Percentiles rank a stretch among this genome's conserved stretches.
Conservation (phyloP, 345 rosid species). For the Barbarea vulgaris region DNA sequence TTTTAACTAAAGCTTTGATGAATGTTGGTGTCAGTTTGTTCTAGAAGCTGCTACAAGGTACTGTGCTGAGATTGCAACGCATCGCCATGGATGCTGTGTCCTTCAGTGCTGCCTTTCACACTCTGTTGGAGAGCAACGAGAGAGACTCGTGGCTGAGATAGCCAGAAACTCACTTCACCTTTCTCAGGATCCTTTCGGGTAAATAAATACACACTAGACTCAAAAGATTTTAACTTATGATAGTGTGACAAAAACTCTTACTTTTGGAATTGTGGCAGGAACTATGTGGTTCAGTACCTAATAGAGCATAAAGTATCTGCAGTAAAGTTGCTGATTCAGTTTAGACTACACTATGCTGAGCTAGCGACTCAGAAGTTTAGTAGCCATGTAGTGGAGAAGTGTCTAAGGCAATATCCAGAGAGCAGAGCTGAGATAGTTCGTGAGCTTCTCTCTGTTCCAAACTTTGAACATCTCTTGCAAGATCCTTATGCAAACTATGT, state of each 20-base stretch:
- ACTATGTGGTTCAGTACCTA: slow-evolving; percentile 74
- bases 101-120: slow-evolving; percentile 65
- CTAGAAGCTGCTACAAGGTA: slow-evolving; percentile 57
- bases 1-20: too few species aligned
- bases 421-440: slow-evolving; percentile 56
- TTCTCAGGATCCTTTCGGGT: slow-evolving; percentile 83
- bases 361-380: slow-evolving; percentile 73
- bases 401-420: slow-evolving; percentile 54
- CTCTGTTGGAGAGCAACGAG: slow-evolving; percentile 51
- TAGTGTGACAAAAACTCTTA: neutral
- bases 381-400: slow-evolving; percentile 80
- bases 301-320: slow-evolving; percentile 56
- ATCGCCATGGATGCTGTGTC: slow-evolving; percentile 79
- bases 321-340: slow-evolving; percentile 40
- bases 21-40: too few species aligned
- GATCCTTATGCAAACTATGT: slow-evolving; percentile 84
- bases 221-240: neutral
- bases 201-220: slow-evolving; percentile 30
- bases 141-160: slow-evolving; percentile 55
- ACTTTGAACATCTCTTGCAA: slow-evolving; percentile 68
- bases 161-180: slow-evolving; percentile 56
- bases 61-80: slow-evolving; percentile 58
- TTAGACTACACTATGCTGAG: slow-evolving; percentile 56
- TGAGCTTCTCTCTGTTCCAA: slow-evolving; percentile 55
- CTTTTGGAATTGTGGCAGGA: slow-evolving; percentile 47